These are phyloP conservation scores for Salix brachista DNA, from an alignment of 345 rosid species.

Conservation along the genomic window DNA sequence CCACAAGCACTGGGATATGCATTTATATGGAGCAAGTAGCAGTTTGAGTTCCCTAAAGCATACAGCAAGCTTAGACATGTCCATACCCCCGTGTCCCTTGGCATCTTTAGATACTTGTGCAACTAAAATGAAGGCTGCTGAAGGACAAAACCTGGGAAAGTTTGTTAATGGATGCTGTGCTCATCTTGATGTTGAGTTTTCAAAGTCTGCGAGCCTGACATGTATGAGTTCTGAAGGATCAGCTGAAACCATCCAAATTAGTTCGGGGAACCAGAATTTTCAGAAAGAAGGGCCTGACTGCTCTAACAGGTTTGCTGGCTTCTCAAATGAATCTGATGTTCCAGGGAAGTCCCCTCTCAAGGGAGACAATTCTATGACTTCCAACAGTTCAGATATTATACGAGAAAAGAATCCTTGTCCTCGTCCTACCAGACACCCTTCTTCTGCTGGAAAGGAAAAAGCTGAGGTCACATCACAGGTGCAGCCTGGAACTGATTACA, in stretches of 20 bases:
- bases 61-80: slow-evolving; percentile 23
- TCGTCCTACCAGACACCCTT: slow-evolving; percentile 23
- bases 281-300: slow-evolving; percentile 31
- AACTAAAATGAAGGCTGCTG: slow-evolving; percentile 28
- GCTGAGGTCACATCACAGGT: slow-evolving; percentile 24
- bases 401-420: slow-evolving; percentile 28
- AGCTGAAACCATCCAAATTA: slow-evolving; percentile 53
- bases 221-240: slow-evolving; percentile 55
- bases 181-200: slow-evolving; percentile 22
- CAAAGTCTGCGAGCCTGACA: slow-evolving; percentile 24
- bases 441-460: slow-evolving; percentile 28
- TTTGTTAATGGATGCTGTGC: slow-evolving; percentile 38
- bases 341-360: slow-evolving; percentile 12
- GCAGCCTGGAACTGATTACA: slow-evolving; percentile 43
- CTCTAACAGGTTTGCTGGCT: slow-evolving; percentile 18
- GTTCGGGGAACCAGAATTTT: slow-evolving; percentile 34
- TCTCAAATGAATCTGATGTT: slow-evolving; percentile 28
- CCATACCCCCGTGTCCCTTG: slow-evolving; percentile 8
- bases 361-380: slow-evolving; percentile 29
- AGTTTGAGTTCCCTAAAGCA: slow-evolving; percentile 34
- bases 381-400: slow-evolving; percentile 34
- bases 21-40: slow-evolving; percentile 35
- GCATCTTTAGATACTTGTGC: slow-evolving; percentile 26
- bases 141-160: slow-evolving; percentile 33
- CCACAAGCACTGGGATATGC: slow-evolving; percentile 53